These are phyloP conservation scores for Haematococcus lacustris DNA, from an alignment of 139 green algal genomes.

Conservation along the genomic window DNA sequence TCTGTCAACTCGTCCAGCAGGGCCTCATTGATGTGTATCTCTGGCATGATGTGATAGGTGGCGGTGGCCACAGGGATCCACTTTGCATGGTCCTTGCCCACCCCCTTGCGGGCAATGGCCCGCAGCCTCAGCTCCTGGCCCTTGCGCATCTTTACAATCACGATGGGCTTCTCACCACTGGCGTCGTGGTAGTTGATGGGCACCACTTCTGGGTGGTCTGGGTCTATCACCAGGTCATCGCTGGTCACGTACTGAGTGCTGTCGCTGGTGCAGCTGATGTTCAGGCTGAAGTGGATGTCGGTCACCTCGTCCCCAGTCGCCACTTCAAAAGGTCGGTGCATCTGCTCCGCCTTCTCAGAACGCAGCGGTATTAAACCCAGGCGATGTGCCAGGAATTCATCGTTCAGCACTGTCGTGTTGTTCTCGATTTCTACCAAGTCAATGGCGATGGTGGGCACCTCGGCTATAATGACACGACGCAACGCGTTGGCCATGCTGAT, in stretches of 20 bases:
- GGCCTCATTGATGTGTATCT: conserved; percentile 75
- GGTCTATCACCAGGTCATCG: conserved; percentile 18
- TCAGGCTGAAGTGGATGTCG: conserved; percentile 55
- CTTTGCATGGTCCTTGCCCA: conserved; percentile 98
- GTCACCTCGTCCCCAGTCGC: conserved; percentile 34
- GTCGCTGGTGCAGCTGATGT: conserved; percentile 46
- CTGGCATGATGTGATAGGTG: conserved; percentile 66
- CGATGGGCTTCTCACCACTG: conserved; percentile 44
- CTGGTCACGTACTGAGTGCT: conserved; percentile 17
- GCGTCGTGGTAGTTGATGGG: conserved; percentile 26
- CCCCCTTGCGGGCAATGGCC: conserved; percentile 79
- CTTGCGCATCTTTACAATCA: conserved; percentile 87
- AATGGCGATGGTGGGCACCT: conserved; percentile 96
- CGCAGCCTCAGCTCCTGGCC: conserved; percentile 79
- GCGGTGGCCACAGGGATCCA: conserved; percentile 91
- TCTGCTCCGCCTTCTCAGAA: background rate
- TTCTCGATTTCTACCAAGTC: conserved; percentile 96
- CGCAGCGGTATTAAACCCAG: conserved; percentile 11
- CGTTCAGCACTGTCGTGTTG: conserved; percentile 95
- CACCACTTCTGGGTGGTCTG: conserved; percentile 10
- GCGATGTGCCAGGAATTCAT: conserved; percentile 72
- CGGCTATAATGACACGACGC: conserved; percentile 85
- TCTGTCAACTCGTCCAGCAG: conserved; percentile 67
- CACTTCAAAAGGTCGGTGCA: conserved; percentile 20
- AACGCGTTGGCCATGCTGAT: conserved; percentile 87